Percentiles rank a stretch among this genome's conserved stretches.
Evolutionary conservation across 2,329 filamentous ascomycete species (phyloP).

Genomic region (Talaromyces amestolkiae): DNA sequence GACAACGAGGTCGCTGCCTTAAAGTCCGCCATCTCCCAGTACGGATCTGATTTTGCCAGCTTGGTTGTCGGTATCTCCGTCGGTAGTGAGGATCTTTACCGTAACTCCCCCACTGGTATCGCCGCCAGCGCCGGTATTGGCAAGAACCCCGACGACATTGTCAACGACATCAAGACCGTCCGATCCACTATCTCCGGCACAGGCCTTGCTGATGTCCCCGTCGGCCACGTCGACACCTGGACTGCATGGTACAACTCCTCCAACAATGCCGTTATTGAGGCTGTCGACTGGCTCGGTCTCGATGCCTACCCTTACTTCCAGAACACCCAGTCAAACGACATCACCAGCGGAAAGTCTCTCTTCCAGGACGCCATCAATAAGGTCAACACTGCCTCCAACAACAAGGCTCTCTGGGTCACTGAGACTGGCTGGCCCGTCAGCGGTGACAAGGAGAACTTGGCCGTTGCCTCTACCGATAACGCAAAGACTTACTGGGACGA

Average conservation of each 20-base stretch:
- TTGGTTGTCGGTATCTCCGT: conserved; percentile 77
- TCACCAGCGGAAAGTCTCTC: conserved; percentile 62
- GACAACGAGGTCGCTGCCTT: conserved; percentile 73
- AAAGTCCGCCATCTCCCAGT: conserved; percentile 64
- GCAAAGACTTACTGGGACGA: conserved; percentile 78
- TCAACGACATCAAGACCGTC: conserved; percentile 68
- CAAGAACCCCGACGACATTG: conserved; percentile 59
- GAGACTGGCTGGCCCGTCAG: conserved; percentile 85
- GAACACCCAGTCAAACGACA: conserved; percentile 63
- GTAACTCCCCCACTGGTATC: conserved; percentile 68
- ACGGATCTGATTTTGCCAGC: conserved; percentile 60
- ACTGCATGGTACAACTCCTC: conserved; percentile 71
- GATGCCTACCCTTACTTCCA: conserved; percentile 86
- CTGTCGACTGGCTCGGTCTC: conserved; percentile 75
- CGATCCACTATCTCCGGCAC: conserved; percentile 64
- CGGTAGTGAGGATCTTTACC: conserved; percentile 83
- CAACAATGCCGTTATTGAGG: conserved; percentile 68
- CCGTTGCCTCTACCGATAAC: conserved; percentile 63
- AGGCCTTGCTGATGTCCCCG: conserved; percentile 49
- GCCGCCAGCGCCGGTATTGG: conserved; percentile 62
- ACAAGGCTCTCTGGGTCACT: conserved; percentile 78
- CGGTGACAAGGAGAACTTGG: conserved; percentile 62
- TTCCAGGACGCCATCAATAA: conserved; percentile 66
- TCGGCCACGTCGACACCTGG: conserved; percentile 92
- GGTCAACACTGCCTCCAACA: conserved; percentile 58